A percentile compares a stretch with the other conserved stretches of the same genome.
Conservation (phyloP, 495 filamentous ascomycete species). For the Staphylotrichum longicolle region DNA sequence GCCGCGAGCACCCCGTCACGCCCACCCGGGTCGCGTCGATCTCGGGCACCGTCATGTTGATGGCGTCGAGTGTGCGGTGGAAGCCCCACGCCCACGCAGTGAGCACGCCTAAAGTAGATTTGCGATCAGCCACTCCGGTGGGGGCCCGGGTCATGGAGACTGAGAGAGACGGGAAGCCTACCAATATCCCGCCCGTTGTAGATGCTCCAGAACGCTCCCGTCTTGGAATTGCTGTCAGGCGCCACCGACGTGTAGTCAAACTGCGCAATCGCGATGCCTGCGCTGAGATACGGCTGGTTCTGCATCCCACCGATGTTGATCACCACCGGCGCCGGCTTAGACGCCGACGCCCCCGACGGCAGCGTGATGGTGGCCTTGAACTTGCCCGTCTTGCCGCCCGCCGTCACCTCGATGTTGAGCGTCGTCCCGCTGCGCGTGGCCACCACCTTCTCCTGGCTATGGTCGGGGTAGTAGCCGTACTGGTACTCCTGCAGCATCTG, state of each 20-base stretch:
- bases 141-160: too few relatives aligned
- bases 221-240: conserved; percentile 52
- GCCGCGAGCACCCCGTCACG: conserved; percentile 53
- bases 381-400: conserved; percentile 44
- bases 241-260: conserved; percentile 52
- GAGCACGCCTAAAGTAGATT: conserved; percentile 38
- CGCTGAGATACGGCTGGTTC: conserved; percentile 49
- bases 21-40: conserved; percentile 48
- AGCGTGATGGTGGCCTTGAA: conserved; percentile 48
- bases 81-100: conserved; percentile 57
- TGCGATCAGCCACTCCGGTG: too few relatives aligned
- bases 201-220: conserved; percentile 52
- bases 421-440: conserved; percentile 50
- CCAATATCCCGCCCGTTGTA: conserved; percentile 54
- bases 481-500: conserved; percentile 55
- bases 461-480: conserved; percentile 55
- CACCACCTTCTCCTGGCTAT: conserved; percentile 49
- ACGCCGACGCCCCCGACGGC: conserved; percentile 39
- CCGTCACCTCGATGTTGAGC: conserved; percentile 47
- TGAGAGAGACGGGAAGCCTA: conserved; percentile 11
- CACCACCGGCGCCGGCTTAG: conserved; percentile 47
- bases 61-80: conserved; percentile 52
- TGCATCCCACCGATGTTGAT: conserved; percentile 56
- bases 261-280: conserved; percentile 51
- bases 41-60: conserved; percentile 49